Conservation (phyloP, 352 stramenopile genomes). For the Phytophthora pisi region DNA sequence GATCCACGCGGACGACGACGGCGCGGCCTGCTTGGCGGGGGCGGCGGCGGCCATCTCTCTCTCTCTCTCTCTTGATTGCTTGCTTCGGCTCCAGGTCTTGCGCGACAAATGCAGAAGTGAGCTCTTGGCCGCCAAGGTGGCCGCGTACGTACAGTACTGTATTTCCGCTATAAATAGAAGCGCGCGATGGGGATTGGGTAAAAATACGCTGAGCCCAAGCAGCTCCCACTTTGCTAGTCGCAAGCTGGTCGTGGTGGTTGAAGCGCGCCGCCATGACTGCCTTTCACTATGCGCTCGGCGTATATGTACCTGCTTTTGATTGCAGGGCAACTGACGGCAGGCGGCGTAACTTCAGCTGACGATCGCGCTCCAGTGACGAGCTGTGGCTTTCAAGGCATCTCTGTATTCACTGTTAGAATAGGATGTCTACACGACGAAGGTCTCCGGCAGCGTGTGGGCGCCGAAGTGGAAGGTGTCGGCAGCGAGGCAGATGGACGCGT, state of each 20-base stretch:
- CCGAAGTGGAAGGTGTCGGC: conserved; percentile 25
- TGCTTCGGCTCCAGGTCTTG: not conserved
- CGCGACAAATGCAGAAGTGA: conserved; percentile 27
- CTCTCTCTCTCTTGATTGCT: not conserved
- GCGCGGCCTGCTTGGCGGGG: conserved; percentile 3
- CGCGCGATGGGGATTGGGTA: conserved; percentile 3
- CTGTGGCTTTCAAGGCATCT: not conserved
- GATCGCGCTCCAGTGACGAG: conserved; percentile 13
- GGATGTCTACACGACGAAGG: conserved; percentile 33
- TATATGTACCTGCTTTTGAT: conserved; percentile 1
- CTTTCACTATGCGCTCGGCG: conserved; percentile 12
- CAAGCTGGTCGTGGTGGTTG: conserved; percentile 31
- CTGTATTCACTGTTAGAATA: conserved; percentile 1
- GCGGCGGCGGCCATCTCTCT: conserved; percentile 16
- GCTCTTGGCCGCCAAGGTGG: not conserved
- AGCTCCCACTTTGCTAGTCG: conserved; percentile 26
- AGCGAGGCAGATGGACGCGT: conserved; percentile 24
- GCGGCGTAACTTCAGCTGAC: not conserved
- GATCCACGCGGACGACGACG: conserved; percentile 25
- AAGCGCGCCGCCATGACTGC: conserved; percentile 10
- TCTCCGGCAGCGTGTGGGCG: conserved; percentile 27
- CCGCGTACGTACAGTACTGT: no score
- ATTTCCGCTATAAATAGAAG: not conserved
- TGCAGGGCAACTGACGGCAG: not conserved
- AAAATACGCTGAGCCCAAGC: not conserved